Conservation (phyloP, 2,329 filamentous ascomycete species). For the Monilinia polystroma region DNA sequence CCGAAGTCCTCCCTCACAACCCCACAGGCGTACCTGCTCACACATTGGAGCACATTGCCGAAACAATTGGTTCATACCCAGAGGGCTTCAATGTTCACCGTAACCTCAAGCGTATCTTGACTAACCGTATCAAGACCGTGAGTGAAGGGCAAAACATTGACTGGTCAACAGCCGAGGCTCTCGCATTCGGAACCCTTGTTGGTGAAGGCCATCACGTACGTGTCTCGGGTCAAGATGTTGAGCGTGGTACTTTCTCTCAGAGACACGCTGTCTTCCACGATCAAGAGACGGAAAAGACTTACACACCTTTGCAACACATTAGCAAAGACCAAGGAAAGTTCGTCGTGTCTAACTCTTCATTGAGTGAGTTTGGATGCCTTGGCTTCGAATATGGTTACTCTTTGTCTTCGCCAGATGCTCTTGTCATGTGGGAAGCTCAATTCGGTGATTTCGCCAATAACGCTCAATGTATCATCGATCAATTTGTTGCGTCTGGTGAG, state of each 20-base stretch:
- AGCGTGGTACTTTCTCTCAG: conserved; percentile 99
- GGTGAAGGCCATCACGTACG: conserved; percentile 95
- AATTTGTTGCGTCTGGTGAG: conserved; percentile 97
- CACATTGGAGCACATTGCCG: conserved; percentile 76
- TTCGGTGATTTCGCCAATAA: conserved; percentile 99
- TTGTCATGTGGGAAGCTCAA: conserved; percentile 99
- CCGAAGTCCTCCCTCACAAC: conserved; percentile 88
- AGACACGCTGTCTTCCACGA: conserved; percentile 96
- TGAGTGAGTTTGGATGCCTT: conserved; percentile 68
- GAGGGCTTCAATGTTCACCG: conserved; percentile 87
- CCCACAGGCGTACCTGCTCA: conserved; percentile 76
- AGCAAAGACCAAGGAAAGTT: conserved; percentile 92
- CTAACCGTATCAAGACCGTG: conserved; percentile 86
- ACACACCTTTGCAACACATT: conserved; percentile 87
- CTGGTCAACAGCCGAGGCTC: conserved; percentile 93
- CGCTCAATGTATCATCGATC: conserved; percentile 97
- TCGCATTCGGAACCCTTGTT: conserved; percentile 90
- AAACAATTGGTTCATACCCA: conserved; percentile 73
- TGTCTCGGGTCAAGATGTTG: conserved; percentile 97
- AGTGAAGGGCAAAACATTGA: conserved; percentile 92
- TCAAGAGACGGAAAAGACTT: conserved; percentile 89
- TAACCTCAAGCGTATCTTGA: conserved; percentile 95
- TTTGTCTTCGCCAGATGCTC: conserved; percentile 89
- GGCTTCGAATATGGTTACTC: conserved; percentile 99
- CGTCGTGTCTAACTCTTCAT: conserved; percentile 94